These are phyloP conservation scores for Boletus subcaerulescens DNA, from an alignment of 768 basidiomycete genomes.

Conservation along the genomic window DNA sequence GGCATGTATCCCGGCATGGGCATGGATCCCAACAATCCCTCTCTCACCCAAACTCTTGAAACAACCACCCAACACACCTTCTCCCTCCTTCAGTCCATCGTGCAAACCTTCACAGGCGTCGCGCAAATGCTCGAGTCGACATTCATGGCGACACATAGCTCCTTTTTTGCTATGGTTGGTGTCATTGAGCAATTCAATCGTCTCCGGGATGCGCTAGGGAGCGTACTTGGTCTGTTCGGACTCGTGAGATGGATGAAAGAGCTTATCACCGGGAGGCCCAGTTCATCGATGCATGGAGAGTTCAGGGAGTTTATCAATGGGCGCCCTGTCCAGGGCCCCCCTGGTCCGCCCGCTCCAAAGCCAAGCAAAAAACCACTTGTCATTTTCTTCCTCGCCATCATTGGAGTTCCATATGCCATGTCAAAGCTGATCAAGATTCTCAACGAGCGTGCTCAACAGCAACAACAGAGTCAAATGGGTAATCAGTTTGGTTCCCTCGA, in stretches of 20 bases:
- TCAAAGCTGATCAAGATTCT: conserved; percentile 80
- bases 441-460: conserved; percentile 55
- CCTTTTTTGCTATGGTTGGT: conserved; percentile 94
- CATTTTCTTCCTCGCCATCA: conserved; percentile 88
- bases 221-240: conserved; percentile 90
- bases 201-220: conserved; percentile 87
- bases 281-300: conserved; percentile 53
- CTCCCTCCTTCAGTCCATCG: conserved; percentile 88
- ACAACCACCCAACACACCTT: conserved; percentile 90
- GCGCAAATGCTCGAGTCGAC: conserved; percentile 97
- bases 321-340: conserved; percentile 51
- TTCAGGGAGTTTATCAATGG: conserved; percentile 78
- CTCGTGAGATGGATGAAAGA: conserved; percentile 83
- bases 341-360: conserved; percentile 43
- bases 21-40: conserved; percentile 46
- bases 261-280: conserved; percentile 46
- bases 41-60: conserved; percentile 86
- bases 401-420: conserved; percentile 95
- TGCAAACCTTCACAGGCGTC: conserved; percentile 91
- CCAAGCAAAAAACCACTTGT: conserved; percentile 87
- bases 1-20: conserved; percentile 39
- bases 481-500: conserved; percentile 56
- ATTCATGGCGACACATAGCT: conserved; percentile 95
- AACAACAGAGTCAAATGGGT: conserved; percentile 37
- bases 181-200: conserved; percentile 95